Base-by-base conservation (phyloP, 192 early-diverging fungal genomes). In the Coemansia sp. region DNA sequence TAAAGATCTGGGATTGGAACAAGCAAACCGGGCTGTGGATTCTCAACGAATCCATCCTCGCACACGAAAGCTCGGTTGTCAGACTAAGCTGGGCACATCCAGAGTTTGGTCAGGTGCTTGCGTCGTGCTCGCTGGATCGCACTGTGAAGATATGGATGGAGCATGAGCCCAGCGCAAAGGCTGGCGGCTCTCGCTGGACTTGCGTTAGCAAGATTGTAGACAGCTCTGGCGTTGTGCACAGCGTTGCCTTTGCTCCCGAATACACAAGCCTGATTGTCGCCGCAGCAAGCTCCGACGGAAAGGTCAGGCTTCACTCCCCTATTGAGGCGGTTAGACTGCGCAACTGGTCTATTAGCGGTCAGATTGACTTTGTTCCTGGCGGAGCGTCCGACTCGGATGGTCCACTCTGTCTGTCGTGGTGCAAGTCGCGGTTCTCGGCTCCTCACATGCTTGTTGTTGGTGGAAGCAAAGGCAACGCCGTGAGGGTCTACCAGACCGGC, bases 81-180 rank as follows among this genome's bases (percentile, higher is more conserved):
- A 91, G 89, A 71, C 88, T 93, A n/a, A 84, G 87, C 54, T 98
- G 94, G 93, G 92, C 93, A n/a, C 93, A 95, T 84, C 95, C 97
- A n/a, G 97, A 97, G 73, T 97, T 91, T 81, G 95, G 95, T 5
- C 91, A 93, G 68, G 83, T 97, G 8, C 78, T 98, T 48, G 95
- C 95, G 2, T 89, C 90, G 13, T 95, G 94, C 65, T 95, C 94
- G 48, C 93, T 96, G 71, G 97, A 98, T 76, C 86, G 94, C 47
- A 91, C 88, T 10, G 90, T 96, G 15, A 87, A 87, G 68, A 91
- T 98, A 39, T 98, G 95, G 95, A 93, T 96, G 68, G 95, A 98
- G 80, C 75, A 74, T 11, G 72, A 82, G 55, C 54, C 87, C 82
- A 90, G 54, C 78, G 85, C 76, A 88, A 88, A 79, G 46, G 83